Percentiles rank a stretch among this genome's conserved stretches.
Evolutionary conservation across 1,284 basidiomycete species (phyloP).

Genomic region (Kalmanozyma brasiliensis): DNA sequence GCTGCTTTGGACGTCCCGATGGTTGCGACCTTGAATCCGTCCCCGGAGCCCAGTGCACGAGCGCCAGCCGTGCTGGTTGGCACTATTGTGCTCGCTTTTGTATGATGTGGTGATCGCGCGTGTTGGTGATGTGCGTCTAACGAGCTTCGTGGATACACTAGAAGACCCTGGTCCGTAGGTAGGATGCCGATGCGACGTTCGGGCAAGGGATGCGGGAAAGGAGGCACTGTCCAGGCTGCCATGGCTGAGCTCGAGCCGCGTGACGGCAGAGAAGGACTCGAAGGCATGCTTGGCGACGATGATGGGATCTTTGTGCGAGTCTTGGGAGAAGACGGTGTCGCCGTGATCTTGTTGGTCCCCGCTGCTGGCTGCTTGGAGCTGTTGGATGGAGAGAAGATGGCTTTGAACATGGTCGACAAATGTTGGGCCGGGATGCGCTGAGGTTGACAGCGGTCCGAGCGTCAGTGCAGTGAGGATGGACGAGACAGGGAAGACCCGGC

Average conservation of each 20-base stretch:
- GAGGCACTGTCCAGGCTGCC: constrained; percentile 46
- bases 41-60: constrained; percentile 34
- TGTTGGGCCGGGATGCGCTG: background rate
- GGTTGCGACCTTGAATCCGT: constrained; percentile 41
- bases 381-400: constrained; percentile 32
- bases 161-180: constrained; percentile 35
- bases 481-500: too few relatives aligned
- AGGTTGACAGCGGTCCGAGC: background rate
- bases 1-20: constrained; percentile 20
- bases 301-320: constrained; percentile 9
- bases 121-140: constrained; percentile 4
- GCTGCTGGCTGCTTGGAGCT: constrained; percentile 16
- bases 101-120: constrained; percentile 11
- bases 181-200: constrained; percentile 46
- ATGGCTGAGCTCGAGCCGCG: constrained; percentile 29
- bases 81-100: constrained; percentile 17
- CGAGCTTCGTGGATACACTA: constrained; percentile 45
- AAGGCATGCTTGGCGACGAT: constrained; percentile 16
- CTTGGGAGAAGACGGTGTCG: constrained; percentile 14
- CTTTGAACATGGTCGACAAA: constrained; percentile 28
- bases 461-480: too few relatives aligned
- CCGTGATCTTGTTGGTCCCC: background rate
- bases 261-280: constrained; percentile 13
- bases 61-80: background rate
- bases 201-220: constrained; percentile 50